These are phyloP conservation scores for Mycena galericulata DNA, from an alignment of 768 basidiomycete species.

Conservation along the genomic window DNA sequence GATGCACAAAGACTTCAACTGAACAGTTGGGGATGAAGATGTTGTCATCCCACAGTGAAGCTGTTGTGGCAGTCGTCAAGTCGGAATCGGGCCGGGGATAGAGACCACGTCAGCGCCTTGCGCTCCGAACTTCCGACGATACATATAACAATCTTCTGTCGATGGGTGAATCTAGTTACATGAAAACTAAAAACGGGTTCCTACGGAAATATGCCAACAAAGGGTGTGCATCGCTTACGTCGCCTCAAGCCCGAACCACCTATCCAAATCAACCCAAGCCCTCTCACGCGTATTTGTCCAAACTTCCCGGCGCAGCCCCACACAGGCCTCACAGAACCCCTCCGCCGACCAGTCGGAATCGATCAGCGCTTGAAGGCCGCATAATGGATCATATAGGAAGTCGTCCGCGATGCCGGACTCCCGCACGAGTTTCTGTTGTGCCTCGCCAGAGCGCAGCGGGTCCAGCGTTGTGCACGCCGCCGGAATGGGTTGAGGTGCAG, in stretches of 20 bases:
- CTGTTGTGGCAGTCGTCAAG: too few relatives aligned
- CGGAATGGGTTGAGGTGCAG: not conserved
- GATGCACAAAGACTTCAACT: too few relatives aligned
- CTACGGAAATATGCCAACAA: too few relatives aligned
- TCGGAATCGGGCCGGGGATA: too few relatives aligned
- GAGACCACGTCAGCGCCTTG: too few relatives aligned
- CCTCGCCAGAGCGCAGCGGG: conserved; percentile 11
- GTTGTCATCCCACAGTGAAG: too few relatives aligned
- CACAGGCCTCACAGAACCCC: conserved; percentile 52
- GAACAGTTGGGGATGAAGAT: too few relatives aligned
- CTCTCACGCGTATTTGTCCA: conserved; percentile 46
- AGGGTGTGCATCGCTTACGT: too few relatives aligned
- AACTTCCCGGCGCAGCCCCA: conserved; percentile 38
- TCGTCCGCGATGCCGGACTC: conserved; percentile 41
- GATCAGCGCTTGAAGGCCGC: conserved; percentile 47
- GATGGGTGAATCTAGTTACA: too few relatives aligned
- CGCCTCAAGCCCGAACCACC: conserved; percentile 41
- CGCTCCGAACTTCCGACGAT: too few relatives aligned
- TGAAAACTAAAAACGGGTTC: too few relatives aligned
- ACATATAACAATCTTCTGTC: too few relatives aligned
- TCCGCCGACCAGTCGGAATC: conserved; percentile 41
- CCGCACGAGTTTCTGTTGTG: conserved; percentile 36
- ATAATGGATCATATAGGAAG: conserved; percentile 48
- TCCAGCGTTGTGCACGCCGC: conserved; percentile 13
- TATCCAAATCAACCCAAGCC: conserved; percentile 46